phyloP scores from a whole-genome alignment of 495 filamentous ascomycete genomes.

The Penicillium crystallinum region DNA sequence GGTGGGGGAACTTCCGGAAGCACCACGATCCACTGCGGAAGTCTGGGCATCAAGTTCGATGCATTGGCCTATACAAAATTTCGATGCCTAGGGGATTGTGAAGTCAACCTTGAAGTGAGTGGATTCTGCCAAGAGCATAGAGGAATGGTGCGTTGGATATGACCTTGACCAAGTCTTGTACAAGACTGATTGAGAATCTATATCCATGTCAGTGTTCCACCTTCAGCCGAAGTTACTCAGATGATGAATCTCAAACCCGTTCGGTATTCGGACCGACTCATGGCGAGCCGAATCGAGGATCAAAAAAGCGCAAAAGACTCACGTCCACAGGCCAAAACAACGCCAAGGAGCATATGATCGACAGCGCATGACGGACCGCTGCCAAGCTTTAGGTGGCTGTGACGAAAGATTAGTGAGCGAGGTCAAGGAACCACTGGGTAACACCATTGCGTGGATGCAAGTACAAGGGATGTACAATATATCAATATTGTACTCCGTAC shows the following conservation, averaged over 20 bases:
- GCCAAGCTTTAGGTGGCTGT: conserved; percentile 36
- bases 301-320: too few species aligned
- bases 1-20: neutral
- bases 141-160: neutral
- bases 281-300: too few species aligned
- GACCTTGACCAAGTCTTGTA: neutral
- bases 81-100: conserved; percentile 18
- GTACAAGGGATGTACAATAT: neutral
- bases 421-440: neutral
- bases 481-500: neutral
- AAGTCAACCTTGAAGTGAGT: neutral
- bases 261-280: conserved; percentile 8
- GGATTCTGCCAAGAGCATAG: conserved; percentile 10
- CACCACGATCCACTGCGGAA: conserved; percentile 7
- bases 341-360: conserved; percentile 37
- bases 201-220: neutral
- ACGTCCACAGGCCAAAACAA: too few species aligned
- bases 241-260: conserved; percentile 13
- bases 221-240: conserved; percentile 7
- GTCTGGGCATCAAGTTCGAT: conserved; percentile 9
- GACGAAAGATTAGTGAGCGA: conserved; percentile 7
- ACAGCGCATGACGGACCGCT: conserved; percentile 32
- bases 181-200: neutral
- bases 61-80: conserved; percentile 8
- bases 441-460: conserved; percentile 6